Conservation (phyloP, 805 yeast species). For the Ogataea nonfermentans region DNA sequence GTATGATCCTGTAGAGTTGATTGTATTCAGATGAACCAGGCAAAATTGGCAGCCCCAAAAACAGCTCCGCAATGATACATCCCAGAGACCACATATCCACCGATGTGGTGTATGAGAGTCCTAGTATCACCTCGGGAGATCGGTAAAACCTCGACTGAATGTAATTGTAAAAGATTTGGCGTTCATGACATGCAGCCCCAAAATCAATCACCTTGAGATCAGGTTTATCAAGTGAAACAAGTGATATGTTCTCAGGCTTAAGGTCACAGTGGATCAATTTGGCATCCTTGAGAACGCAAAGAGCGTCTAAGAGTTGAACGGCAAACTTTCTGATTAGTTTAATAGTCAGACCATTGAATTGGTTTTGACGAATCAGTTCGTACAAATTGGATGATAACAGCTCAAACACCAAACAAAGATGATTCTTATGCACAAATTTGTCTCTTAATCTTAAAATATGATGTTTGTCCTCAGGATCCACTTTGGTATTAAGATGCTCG, state of each 20-base stretch:
- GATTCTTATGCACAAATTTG: constrained; percentile 88
- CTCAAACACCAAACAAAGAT: constrained; percentile 90
- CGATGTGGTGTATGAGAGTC: constrained; percentile 86
- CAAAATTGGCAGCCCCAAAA: constrained; percentile 84
- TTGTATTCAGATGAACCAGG: constrained; percentile 95
- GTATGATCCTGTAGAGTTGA: constrained; percentile 78
- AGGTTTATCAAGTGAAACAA: constrained; percentile 77
- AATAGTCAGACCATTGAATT: constrained; percentile 84
- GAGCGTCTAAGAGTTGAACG: constrained; percentile 75
- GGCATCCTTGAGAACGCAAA: constrained; percentile 75
- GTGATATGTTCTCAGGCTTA: constrained; percentile 91
- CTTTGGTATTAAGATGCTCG: constrained; percentile 72
- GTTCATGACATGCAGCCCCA: constrained; percentile 92
- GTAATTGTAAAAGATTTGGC: constrained; percentile 85
- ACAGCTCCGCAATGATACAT: constrained; percentile 57
- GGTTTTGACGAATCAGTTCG: constrained; percentile 88
- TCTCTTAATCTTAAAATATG: constrained; percentile 79
- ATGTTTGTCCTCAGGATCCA: constrained; percentile 68
- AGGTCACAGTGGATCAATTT: constrained; percentile 93
- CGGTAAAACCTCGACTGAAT: constrained; percentile 92
- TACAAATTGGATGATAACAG: constrained; percentile 82
- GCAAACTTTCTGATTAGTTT: constrained; percentile 76
- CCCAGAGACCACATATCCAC: constrained; percentile 80
- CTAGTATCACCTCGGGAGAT: constrained; percentile 91
- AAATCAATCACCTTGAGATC: constrained; percentile 92